Percentiles rank a stretch among this genome's conserved stretches.
These are phyloP conservation scores for Plasmodium vinckei DNA, from an alignment of 169 alveolate species.

Conservation along the genomic window DNA sequence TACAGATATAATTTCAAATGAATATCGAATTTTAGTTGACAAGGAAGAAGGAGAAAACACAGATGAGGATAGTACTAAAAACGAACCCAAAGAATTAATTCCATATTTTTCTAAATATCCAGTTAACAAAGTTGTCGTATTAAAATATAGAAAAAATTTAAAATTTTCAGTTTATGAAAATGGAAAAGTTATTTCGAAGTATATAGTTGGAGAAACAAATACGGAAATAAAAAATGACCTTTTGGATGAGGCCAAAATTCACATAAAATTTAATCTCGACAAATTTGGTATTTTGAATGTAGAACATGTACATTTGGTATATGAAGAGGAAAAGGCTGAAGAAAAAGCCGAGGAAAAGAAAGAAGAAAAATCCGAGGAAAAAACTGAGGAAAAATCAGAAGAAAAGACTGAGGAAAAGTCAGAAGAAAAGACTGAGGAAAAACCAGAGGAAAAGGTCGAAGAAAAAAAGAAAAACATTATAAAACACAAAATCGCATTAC, in stretches of 20 bases:
- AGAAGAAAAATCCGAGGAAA: conserved; percentile 9
- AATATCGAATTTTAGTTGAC: conserved; percentile 67
- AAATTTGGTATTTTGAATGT: conserved; percentile 47
- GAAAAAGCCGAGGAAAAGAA: conserved; percentile 9
- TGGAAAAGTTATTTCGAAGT: conserved; percentile 37
- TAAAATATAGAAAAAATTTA: conserved; percentile 56
- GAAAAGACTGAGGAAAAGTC: conserved; percentile 7
- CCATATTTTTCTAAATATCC: conserved; percentile 46
- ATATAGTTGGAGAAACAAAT: conserved; percentile 15
- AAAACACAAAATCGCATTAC: conserved; percentile 37
- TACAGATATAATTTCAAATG: conserved; percentile 77
- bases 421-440: conserved; percentile 1
- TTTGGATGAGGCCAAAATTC: conserved; percentile 32
- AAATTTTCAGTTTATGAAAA: conserved; percentile 66
- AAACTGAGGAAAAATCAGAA: background rate
- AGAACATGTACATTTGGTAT: conserved; percentile 11
- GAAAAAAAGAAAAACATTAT: background rate
- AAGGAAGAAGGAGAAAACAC: conserved; percentile 31
- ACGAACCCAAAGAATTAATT: conserved; percentile 46
- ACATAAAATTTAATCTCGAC: conserved; percentile 47
- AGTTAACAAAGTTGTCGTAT: conserved; percentile 43
- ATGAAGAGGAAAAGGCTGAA: conserved; percentile 51
- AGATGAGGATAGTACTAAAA: conserved; percentile 16
- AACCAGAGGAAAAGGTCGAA: background rate
- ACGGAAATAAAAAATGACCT: conserved; percentile 33